Evolutionary conservation across 768 basidiomycete species (phyloP).

Genomic region (Daedaleopsis sinensis): DNA sequence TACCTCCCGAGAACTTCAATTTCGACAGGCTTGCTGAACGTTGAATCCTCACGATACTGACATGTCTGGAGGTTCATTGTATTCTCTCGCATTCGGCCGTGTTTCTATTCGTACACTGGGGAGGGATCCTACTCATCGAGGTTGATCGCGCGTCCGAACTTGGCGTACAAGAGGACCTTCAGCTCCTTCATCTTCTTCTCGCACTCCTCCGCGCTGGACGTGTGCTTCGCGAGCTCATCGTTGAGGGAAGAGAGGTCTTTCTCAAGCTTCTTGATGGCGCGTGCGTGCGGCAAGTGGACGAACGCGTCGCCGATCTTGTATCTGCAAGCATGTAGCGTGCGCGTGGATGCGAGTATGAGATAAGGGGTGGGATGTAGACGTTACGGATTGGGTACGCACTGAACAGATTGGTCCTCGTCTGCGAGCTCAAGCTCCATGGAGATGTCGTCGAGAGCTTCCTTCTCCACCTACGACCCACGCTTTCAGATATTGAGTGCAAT

Average conservation of each 20-base stretch:
- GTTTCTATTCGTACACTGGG: neutral
- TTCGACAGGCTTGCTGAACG: too few relatives aligned
- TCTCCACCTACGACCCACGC: constrained; percentile 72
- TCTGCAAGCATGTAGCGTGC: constrained; percentile 38
- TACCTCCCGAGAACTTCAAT: too few relatives aligned
- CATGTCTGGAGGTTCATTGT: too few relatives aligned
- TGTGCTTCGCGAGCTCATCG: constrained; percentile 52
- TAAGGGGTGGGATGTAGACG: neutral
- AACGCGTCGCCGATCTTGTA: constrained; percentile 93
- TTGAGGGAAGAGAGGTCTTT: constrained; percentile 66
- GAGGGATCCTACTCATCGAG: constrained; percentile 64
- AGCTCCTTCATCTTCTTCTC: constrained; percentile 79
- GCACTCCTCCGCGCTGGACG: constrained; percentile 60
- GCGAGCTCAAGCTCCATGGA: constrained; percentile 85
- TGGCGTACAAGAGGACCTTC: constrained; percentile 81
- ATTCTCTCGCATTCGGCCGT: too few relatives aligned
- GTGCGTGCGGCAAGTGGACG: constrained; percentile 70
- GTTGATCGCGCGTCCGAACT: constrained; percentile 93
- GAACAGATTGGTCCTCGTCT: constrained; percentile 79
- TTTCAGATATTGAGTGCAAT: neutral
- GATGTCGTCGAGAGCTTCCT: constrained; percentile 92
- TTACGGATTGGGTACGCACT: constrained; percentile 50
- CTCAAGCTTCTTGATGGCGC: constrained; percentile 73
- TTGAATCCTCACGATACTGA: too few relatives aligned
- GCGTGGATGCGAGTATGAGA: neutral